A percentile compares a stretch with the other conserved stretches of the same genome.
phyloP scores from a whole-genome alignment of 2,329 filamentous ascomycete genomes.

The Thielaviopsis musarum region DNA sequence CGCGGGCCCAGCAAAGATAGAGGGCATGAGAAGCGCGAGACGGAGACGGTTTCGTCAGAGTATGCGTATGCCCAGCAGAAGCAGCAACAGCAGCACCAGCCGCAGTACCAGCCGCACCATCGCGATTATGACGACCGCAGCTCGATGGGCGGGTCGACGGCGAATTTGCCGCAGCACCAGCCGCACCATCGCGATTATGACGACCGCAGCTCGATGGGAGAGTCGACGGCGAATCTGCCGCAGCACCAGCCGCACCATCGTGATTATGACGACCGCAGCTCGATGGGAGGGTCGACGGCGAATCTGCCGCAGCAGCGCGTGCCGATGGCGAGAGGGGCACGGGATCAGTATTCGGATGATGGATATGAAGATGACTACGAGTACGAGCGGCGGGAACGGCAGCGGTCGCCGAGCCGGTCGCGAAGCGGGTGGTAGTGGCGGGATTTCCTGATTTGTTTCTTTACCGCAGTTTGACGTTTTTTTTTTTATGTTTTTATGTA shows the following conservation, averaged over 20 bases:
- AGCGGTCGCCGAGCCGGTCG: slow-evolving; percentile 25
- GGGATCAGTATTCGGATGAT: not conserved
- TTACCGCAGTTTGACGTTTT: not conserved
- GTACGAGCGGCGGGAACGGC: slow-evolving; percentile 25
- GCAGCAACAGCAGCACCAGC: slow-evolving; percentile 30
- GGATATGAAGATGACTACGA: slow-evolving; percentile 13
- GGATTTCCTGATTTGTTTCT: not conserved
- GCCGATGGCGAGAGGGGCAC: not conserved
- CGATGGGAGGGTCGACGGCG: slow-evolving; percentile 22
- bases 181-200: not conserved
- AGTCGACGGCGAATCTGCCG: slow-evolving; percentile 21
- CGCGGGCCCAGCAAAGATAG: slow-evolving; percentile 20
- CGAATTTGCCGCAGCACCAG: slow-evolving; percentile 29
- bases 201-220: slow-evolving; percentile 14
- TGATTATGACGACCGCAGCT: not conserved
- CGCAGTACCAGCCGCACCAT: slow-evolving; percentile 27
- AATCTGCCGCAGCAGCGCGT: slow-evolving; percentile 12
- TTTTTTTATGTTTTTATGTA: not conserved
- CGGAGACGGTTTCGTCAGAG: not conserved
- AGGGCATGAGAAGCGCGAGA: slow-evolving; percentile 16
- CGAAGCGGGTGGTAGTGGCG: slow-evolving; percentile 19
- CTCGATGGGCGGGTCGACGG: slow-evolving; percentile 21
- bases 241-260: slow-evolving; percentile 37
- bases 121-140: not conserved
- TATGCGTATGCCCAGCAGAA: slow-evolving; percentile 27